Evolutionary conservation across 331 rosid genomes (phyloP).

Genomic region (Dryas integrifolia): DNA sequence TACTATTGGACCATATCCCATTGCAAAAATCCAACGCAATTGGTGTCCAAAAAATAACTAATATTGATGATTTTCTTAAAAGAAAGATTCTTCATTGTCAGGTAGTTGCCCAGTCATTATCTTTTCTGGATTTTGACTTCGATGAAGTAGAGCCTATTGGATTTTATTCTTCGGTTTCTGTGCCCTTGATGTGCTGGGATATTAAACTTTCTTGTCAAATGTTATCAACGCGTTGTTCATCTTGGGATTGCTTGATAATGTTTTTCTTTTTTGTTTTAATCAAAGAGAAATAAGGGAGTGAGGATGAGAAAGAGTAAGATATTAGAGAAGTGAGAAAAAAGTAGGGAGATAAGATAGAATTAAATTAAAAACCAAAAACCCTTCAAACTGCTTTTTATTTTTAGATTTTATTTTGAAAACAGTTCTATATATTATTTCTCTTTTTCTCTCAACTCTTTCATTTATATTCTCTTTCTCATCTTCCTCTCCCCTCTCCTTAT

Average conservation of each 20-base stretch:
- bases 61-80: no score
- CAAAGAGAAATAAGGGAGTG: background rate
- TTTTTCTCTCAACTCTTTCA: no score
- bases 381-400: background rate
- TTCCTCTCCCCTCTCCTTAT: background rate
- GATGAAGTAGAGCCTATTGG: background rate
- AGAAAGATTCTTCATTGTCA: background rate
- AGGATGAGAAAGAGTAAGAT: background rate
- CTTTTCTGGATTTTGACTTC: background rate
- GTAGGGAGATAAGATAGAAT: background rate
- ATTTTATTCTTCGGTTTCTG: background rate
- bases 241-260: conserved; percentile 4
- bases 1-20: background rate
- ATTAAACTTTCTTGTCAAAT: background rate
- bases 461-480: no score
- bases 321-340: background rate
- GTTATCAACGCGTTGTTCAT: background rate
- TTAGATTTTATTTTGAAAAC: background rate
- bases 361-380: background rate
- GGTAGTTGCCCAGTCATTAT: background rate
- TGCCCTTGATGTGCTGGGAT: background rate
- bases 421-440: background rate
- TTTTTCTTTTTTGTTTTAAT: background rate
- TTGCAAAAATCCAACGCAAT: background rate
- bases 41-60: background rate